These are phyloP conservation scores for Circinella umbellata DNA, from an alignment of 371 early-diverging fungal species.

Conservation along the genomic window DNA sequence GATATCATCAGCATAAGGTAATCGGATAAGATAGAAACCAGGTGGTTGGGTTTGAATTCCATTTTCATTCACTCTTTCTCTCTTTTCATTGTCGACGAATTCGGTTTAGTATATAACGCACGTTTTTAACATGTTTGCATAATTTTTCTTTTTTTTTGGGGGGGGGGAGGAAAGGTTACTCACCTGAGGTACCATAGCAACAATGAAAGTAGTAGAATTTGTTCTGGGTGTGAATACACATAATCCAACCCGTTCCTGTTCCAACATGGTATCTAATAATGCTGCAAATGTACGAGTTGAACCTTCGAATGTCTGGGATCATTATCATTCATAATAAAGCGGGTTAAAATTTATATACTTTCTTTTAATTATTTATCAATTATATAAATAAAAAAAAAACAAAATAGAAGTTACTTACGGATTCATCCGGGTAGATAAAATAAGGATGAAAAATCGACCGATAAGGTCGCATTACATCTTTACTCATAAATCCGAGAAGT, in stretches of 20 bases:
- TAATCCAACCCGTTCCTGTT: slow-evolving; percentile 61
- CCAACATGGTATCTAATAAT: slow-evolving; percentile 56
- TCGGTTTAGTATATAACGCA: not conserved
- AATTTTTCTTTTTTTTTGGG: not conserved
- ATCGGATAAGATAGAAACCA: slow-evolving; percentile 61
- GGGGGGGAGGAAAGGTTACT: too few relatives aligned
- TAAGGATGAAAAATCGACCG: slow-evolving; percentile 66
- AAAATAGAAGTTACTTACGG: slow-evolving; percentile 31
- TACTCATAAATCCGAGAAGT: slow-evolving; percentile 71
- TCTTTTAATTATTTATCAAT: not conserved
- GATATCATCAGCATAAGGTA: slow-evolving; percentile 78
- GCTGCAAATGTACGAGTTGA: slow-evolving; percentile 71
- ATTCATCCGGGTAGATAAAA: slow-evolving; percentile 82
- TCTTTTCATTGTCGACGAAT: slow-evolving; percentile 8
- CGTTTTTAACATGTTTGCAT: not conserved
- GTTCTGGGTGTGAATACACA: slow-evolving; percentile 61
- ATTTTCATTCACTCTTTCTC: slow-evolving; percentile 37
- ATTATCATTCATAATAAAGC: not conserved
- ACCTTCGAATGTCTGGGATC: slow-evolving; percentile 54
- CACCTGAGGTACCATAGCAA: slow-evolving; percentile 72
- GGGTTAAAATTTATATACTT: not conserved
- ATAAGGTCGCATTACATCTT: slow-evolving; percentile 37
- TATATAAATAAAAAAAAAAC: not conserved
- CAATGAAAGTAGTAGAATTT: slow-evolving; percentile 57
- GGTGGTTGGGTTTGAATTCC: slow-evolving; percentile 52